Percentiles rank a stretch among this genome's conserved stretches.
These are phyloP conservation scores for Yamadazyma pseudoaaseri DNA, from an alignment of 1,139 yeast genomes.

Conservation along the genomic window DNA sequence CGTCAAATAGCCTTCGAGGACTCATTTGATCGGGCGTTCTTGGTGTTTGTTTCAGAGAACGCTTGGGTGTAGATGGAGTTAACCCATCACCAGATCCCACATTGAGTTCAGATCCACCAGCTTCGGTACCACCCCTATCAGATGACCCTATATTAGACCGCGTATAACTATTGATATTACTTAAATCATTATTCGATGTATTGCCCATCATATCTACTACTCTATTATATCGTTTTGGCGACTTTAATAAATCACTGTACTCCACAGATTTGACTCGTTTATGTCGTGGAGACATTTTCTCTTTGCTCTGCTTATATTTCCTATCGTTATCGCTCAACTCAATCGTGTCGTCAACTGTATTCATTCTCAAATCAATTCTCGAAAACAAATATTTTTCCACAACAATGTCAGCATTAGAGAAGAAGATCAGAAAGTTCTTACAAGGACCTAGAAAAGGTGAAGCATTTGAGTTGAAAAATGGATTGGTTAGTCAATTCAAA, in stretches of 20 bases:
- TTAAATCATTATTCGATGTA: too few relatives aligned
- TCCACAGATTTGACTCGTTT: conserved; percentile 2
- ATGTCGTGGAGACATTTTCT: conserved; percentile 1
- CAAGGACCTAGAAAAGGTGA: conserved; percentile 63
- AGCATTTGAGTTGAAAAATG: conserved; percentile 82
- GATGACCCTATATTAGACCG: too few relatives aligned
- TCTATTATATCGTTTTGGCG: conserved; percentile 19
- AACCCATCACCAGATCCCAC: too few relatives aligned
- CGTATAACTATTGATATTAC: too few relatives aligned
- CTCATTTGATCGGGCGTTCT: too few relatives aligned
- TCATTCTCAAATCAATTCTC: conserved; percentile 1
- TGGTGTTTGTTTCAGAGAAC: too few relatives aligned
- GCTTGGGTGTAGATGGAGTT: too few relatives aligned
- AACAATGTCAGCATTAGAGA: conserved; percentile 34
- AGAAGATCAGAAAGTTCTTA: conserved; percentile 42
- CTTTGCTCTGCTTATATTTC: too few relatives aligned
- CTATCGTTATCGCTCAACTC: too few relatives aligned
- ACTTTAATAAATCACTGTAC: conserved; percentile 15
- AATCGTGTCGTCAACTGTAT: not conserved
- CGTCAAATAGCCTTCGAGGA: not conserved
- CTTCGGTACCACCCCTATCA: too few relatives aligned
- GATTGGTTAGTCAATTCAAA: conserved; percentile 93
- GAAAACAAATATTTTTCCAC: not conserved
- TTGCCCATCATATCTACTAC: conserved; percentile 15
- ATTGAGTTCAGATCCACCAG: too few relatives aligned